Percentiles rank a stretch among this genome's conserved stretches.
These are phyloP conservation scores for Nitzschia sp. DNA, from an alignment of 108 stramenopile species.

Conservation along the genomic window DNA sequence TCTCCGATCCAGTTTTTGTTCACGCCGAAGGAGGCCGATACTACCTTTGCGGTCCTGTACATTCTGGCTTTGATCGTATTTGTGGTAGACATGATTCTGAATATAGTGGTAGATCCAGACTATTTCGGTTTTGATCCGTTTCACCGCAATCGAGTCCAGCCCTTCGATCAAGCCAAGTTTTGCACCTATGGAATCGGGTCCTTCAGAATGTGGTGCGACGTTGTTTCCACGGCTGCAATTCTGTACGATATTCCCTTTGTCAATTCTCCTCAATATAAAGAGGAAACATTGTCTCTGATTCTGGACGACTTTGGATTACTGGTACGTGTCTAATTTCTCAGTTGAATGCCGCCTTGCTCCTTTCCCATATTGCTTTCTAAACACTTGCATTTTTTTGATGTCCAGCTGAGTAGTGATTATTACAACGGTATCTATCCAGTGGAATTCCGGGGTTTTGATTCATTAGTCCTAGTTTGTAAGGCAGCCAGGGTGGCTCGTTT, in stretches of 20 bases:
- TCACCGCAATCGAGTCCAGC: constrained; percentile 17
- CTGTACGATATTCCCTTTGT: constrained; percentile 55
- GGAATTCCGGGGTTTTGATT: constrained; percentile 12
- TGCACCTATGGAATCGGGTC: constrained; percentile 39
- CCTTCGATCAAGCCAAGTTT: constrained; percentile 15
- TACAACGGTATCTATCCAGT: constrained; percentile 9
- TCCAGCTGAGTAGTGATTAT: not conserved
- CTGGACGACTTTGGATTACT: constrained; percentile 46
- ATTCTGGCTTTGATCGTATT: constrained; percentile 37
- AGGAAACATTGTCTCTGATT: constrained; percentile 1
- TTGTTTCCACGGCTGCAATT: constrained; percentile 51
- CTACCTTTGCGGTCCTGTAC: constrained; percentile 42
- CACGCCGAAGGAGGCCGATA: constrained; percentile 41
- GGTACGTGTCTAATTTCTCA: constrained; percentile 29
- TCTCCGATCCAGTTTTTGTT: constrained; percentile 48
- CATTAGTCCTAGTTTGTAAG: constrained; percentile 47
- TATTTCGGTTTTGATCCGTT: constrained; percentile 43
- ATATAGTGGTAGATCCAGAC: constrained; percentile 34
- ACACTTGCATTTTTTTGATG: not conserved
- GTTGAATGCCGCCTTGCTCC: too few relatives aligned
- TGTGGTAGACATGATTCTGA: constrained; percentile 55
- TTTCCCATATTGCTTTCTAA: too few relatives aligned
- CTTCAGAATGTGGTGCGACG: constrained; percentile 71
- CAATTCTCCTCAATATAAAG: constrained; percentile 11
- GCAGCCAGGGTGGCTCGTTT: constrained; percentile 60